Percentiles rank a stretch among this genome's conserved stretches.
Conservation (phyloP, 1,139 yeast species). For the Magnusiomyces magnusii region DNA sequence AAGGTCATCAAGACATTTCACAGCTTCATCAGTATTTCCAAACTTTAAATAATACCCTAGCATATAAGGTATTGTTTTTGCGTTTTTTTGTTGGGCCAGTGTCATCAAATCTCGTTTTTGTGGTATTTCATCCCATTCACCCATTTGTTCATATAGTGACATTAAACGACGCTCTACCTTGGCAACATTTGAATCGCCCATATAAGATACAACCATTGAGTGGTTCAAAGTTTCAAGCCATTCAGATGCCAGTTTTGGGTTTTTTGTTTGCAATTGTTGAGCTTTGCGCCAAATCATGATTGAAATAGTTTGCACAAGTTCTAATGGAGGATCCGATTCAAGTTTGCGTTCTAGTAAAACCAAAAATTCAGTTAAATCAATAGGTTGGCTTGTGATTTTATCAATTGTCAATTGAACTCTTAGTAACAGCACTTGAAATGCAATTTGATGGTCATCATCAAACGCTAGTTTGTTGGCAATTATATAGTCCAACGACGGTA, state of each 20-base stretch:
- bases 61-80: neutral
- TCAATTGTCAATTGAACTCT: slow-evolving; percentile 14
- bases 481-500: slow-evolving; percentile 15
- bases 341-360: slow-evolving; percentile 13
- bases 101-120: neutral
- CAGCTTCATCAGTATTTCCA: neutral
- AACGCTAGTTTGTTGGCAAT: slow-evolving; percentile 12
- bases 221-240: slow-evolving; percentile 14
- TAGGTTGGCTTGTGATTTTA: neutral
- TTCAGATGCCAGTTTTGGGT: slow-evolving; percentile 2
- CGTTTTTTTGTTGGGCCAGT: neutral
- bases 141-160: slow-evolving; percentile 2
- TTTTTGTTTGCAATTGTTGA: slow-evolving; percentile 2
- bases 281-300: slow-evolving; percentile 15
- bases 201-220: neutral
- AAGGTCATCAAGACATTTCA: neutral
- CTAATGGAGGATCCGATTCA: slow-evolving; percentile 6
- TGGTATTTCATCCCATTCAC: slow-evolving; percentile 1
- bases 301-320: slow-evolving; percentile 10
- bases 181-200: slow-evolving; percentile 2
- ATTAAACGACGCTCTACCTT: slow-evolving; percentile 5
- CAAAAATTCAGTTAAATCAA: slow-evolving; percentile 13
- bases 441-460: slow-evolving; percentile 9
- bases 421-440: slow-evolving; percentile 8
- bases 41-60: neutral